Base-by-base conservation (phyloP, 2,329 filamentous ascomycete genomes). In the Immersiporthe knoxdaviesiana region DNA sequence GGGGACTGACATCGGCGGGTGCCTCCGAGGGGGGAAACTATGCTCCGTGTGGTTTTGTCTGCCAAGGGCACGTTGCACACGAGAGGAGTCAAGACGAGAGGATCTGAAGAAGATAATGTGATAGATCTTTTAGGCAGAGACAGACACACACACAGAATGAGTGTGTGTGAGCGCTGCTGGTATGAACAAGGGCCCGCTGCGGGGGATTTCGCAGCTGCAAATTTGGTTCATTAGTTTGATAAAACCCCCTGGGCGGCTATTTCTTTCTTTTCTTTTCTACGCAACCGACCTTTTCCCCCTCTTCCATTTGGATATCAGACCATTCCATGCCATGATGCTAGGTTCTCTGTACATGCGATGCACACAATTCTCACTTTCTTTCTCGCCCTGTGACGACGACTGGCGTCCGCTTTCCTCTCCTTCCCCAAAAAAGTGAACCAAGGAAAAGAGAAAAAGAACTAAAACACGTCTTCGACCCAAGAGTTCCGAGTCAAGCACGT, bases 191-290 rank as follows among this genome's bases (percentile, higher is more conserved):
- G 54, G 24, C 54, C 54, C 54, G 54, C 54, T 30, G 54, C 54
- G 30, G 54, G 30, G 54, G 54, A 27, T 27, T 37, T 35, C 16
- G 16, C 54, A 59, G 54, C 30, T 59, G 54, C 30, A 59, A 59
- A 35, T 35, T 35, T 59, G 54, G 16, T 59, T 59, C 54, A 59
- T 59, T 59, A 59, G 54, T 21, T 56, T 35, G 54, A 35, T 59
- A 59, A 35, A 59, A 8, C 37, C 54, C 30, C n/a, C n/a, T n/a
- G 54, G 54, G 54, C 27, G 35, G 30, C 14, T 27, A 8, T 59
- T 35, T 59, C 8, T 35, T 35, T 35, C 4, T 35, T 35, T 35
- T 35, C n/a, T 35, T 35, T 5, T 30, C 54, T 59, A 59, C 54
- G 54, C 54, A 7, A 35, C 54, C 12, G 27, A 16, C 54, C 54